A percentile compares a stretch with the other conserved stretches of the same genome.
Conservation (phyloP, 2,329 filamentous ascomycete species). For the Fusarium continuum region DNA sequence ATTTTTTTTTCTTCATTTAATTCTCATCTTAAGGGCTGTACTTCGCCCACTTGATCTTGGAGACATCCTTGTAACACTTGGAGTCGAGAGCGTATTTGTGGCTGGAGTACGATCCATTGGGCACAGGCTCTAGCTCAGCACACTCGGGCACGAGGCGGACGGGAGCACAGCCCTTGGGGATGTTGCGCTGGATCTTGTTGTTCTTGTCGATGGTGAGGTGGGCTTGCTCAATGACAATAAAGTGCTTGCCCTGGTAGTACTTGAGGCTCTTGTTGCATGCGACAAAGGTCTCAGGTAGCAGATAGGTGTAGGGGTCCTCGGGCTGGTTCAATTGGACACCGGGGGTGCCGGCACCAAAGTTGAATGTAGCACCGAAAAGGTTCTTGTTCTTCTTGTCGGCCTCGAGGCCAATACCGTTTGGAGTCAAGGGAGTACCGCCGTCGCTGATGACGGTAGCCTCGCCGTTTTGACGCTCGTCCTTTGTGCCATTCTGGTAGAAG, state of each 20-base stretch:
- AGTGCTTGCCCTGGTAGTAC: conserved; percentile 53
- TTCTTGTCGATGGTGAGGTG: conserved; percentile 41
- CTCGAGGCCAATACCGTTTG: conserved; percentile 49
- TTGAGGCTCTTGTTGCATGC: conserved; percentile 55
- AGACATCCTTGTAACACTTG: conserved; percentile 54
- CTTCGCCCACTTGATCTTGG: conserved; percentile 41
- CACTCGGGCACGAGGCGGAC: conserved; percentile 58
- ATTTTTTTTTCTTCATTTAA: neutral
- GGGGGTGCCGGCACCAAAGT: conserved; percentile 49
- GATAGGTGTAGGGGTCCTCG: conserved; percentile 39
- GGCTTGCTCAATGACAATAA: conserved; percentile 52
- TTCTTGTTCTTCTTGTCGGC: conserved; percentile 46
- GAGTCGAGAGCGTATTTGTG: conserved; percentile 52
- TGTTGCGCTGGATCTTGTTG: conserved; percentile 35
- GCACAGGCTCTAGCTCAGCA: conserved; percentile 48
- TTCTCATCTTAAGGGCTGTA: conserved; percentile 27
- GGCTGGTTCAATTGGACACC: conserved; percentile 46
- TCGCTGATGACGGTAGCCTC: conserved; percentile 53
- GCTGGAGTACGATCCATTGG: conserved; percentile 48
- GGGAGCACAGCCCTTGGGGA: conserved; percentile 51
- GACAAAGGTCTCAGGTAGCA: conserved; percentile 50
- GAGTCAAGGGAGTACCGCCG: conserved; percentile 51
- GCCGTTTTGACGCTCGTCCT: conserved; percentile 45
- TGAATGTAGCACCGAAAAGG: conserved; percentile 43
- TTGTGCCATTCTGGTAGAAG: conserved; percentile 62